Base-by-base conservation (phyloP, 192 early-diverging fungal species). In the Fimicolochytrium jonesii region DNA sequence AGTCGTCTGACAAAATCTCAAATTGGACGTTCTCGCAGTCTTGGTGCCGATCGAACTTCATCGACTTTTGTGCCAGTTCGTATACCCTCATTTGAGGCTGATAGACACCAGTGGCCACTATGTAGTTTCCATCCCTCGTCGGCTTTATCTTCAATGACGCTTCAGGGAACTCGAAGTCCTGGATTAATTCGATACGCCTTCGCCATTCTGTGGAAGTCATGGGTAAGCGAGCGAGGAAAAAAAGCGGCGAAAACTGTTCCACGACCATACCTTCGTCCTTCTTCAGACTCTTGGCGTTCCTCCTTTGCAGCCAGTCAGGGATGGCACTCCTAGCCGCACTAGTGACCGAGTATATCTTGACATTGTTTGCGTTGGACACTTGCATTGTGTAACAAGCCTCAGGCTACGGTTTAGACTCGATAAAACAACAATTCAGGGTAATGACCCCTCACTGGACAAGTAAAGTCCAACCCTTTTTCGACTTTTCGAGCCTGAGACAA, bases 151-250 rank as follows among this genome's bases (percentile, higher is more conserved):
- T 80, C 22, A 90, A 68, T 2, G 90, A 89, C 0, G 96, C 94
- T 74, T 97, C 90, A 10, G 96, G 96, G 61, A 99, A 99, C 70
- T 92, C 90, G 69, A 98, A 98, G 68, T 98, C 96, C 71, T 98
- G 96, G 64, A 99, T 90, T 6, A 99, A 76, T 72, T 98, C 96
- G 53, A 98, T 85, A 31, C 96, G 79, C 31, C 89, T 87, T 53
- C 91, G 82, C 76, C 83, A 97, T 60, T 95, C 94, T 89, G 66
- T 17, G 37, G 37, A 17, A 17, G 37, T 11, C 37, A 39, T 11
- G 37, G n/a, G n/a, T n/a, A n/a, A n/a, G n/a, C n/a, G n/a, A n/a
- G 46, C 46, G 46, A 6, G 46, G 46, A 22, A 48, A 48, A 48
- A 22, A 48, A 48, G n/a, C n/a, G 37, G 17, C 17, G 9, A 11